phyloP scores from a whole-genome alignment of 2,329 filamentous ascomycete genomes.

The Colletotrichum tamarilloi region DNA sequence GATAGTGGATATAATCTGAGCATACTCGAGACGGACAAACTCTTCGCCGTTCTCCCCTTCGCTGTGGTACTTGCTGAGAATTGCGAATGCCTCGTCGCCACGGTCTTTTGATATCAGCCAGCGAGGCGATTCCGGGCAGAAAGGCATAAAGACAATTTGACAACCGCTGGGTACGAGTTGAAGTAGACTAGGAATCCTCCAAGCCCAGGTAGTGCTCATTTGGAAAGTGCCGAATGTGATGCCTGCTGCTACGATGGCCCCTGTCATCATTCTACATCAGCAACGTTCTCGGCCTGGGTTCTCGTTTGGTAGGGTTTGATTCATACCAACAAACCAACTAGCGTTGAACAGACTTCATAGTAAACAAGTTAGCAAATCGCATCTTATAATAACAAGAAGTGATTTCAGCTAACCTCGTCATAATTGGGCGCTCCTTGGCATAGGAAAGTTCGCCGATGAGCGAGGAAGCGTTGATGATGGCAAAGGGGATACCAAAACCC shows the following conservation, averaged over 20 bases:
- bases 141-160: conserved; percentile 42
- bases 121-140: conserved; percentile 51
- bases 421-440: conserved; percentile 62
- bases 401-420: conserved; percentile 54
- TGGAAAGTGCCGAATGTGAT: conserved; percentile 27
- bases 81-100: conserved; percentile 44
- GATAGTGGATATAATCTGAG: conserved; percentile 65
- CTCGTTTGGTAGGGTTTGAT: no score
- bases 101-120: conserved; percentile 46
- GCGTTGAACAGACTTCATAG: conserved; percentile 54
- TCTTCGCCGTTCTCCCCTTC: conserved; percentile 60
- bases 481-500: conserved; percentile 64
- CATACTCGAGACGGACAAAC: conserved; percentile 66
- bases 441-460: conserved; percentile 64
- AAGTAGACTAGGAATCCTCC: conserved; percentile 28
- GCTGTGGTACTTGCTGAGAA: conserved; percentile 58
- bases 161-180: conserved; percentile 37
- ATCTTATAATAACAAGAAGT: not conserved
- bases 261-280: not conserved
- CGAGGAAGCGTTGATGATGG: conserved; percentile 61
- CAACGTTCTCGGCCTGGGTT: not conserved
- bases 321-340: conserved; percentile 22
- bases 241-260: conserved; percentile 17
- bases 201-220: conserved; percentile 28
- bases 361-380: not conserved